Evolutionary conservation across 495 filamentous ascomycete species (phyloP).

Genomic region (Annulohypoxylon stygium): DNA sequence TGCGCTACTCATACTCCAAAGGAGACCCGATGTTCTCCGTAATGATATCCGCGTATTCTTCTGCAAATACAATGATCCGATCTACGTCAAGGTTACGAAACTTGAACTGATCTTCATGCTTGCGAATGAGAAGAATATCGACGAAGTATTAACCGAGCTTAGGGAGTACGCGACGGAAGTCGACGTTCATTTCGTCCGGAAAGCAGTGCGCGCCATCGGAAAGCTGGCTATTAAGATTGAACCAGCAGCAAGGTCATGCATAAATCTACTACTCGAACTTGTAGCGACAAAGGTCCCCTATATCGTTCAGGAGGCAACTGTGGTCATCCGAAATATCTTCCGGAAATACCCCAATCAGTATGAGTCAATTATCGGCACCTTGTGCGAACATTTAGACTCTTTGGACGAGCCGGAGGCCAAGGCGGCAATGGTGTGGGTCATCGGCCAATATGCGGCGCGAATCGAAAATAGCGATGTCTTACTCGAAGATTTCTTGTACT

Average conservation of each 20-base stretch:
- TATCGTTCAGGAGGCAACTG: constrained; percentile 99
- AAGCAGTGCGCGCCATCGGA: constrained; percentile 96
- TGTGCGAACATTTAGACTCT: constrained; percentile 96
- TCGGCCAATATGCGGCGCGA: constrained; percentile 95
- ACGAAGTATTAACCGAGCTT: constrained; percentile 93
- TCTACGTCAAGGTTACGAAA: constrained; percentile 99
- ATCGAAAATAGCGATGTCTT: constrained; percentile 96
- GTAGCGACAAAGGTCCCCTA: constrained; percentile 99
- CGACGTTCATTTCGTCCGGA: constrained; percentile 98
- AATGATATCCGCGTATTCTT: constrained; percentile 99
- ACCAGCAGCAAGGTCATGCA: constrained; percentile 88
- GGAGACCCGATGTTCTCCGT: constrained; percentile 90
- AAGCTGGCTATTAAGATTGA: constrained; percentile 99
- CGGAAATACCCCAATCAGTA: constrained; percentile 99
- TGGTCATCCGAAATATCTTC: constrained; percentile 99
- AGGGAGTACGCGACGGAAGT: constrained; percentile 99
- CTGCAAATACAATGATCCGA: constrained; percentile 99
- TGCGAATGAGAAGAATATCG: constrained; percentile 94
- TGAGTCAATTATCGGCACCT: constrained; percentile 93
- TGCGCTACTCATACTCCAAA: constrained; percentile 92
- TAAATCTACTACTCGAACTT: constrained; percentile 90
- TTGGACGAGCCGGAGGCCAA: constrained; percentile 99
- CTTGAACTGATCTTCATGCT: constrained; percentile 99
- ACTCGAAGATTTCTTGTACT: constrained; percentile 93
- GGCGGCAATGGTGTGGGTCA: constrained; percentile 99